A percentile compares a stretch with the other conserved stretches of the same genome.
Evolutionary conservation across 495 filamentous ascomycete species (phyloP).

Genomic region (Penicillium egyptiacum): DNA sequence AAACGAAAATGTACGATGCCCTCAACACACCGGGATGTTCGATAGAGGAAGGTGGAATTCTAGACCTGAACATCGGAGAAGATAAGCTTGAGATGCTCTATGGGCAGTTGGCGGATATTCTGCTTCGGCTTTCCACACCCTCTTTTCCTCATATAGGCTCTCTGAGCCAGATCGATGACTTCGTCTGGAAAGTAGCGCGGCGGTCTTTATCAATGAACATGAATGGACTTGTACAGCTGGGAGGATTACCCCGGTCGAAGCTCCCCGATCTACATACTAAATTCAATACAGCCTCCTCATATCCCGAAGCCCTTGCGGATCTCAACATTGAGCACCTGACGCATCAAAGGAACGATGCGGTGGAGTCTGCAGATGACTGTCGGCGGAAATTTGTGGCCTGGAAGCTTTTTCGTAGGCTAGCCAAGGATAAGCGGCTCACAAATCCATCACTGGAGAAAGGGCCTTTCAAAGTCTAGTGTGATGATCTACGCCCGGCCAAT

Average conservation of each 20-base stretch:
- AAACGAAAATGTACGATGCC: no score
- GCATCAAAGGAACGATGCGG: conserved; percentile 5
- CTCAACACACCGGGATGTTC: no score
- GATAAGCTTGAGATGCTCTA: conserved; percentile 33
- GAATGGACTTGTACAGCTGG: conserved; percentile 35
- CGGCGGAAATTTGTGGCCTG: conserved; percentile 44
- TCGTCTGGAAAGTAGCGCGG: conserved; percentile 18
- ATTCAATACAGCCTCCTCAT: not conserved
- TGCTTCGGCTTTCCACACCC: conserved; percentile 36
- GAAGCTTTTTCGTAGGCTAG: conserved; percentile 35
- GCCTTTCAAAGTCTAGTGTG: conserved; percentile 32
- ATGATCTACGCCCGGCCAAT: conserved; percentile 32
- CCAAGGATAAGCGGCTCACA: conserved; percentile 22
- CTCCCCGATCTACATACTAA: conserved; percentile 33
- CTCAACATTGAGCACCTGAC: not conserved
- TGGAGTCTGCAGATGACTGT: conserved; percentile 38
- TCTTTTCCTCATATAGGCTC: conserved; percentile 38
- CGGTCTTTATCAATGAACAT: conserved; percentile 29
- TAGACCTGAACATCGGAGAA: conserved; percentile 33
- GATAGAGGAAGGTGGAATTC: conserved; percentile 3
- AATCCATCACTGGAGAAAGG: conserved; percentile 12
- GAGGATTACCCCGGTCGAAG: conserved; percentile 29
- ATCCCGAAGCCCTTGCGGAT: not conserved
- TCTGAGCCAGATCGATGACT: conserved; percentile 25
- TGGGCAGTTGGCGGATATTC: conserved; percentile 31